Evolutionary conservation across 495 filamentous ascomycete genomes (phyloP).

Genomic region (Saxophila tyrrhenica): DNA sequence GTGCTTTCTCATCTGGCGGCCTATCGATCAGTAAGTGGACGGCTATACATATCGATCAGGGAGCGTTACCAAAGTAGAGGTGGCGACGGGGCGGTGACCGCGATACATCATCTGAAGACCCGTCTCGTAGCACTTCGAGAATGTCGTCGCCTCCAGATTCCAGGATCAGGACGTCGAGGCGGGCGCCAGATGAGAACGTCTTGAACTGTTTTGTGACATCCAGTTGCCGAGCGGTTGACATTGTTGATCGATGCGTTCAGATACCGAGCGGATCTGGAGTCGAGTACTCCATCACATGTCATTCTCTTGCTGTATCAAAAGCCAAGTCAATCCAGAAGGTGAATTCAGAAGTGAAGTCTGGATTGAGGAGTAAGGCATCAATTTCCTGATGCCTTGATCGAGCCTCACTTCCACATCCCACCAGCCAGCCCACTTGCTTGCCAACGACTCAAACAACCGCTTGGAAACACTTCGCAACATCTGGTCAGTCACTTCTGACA

Average conservation of each 20-base stretch:
- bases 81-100: conserved; percentile 7
- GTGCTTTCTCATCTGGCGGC: conserved; percentile 16
- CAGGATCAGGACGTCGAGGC: conserved; percentile 8
- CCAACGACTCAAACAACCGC: not conserved
- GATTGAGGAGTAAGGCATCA: not conserved
- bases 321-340: no score
- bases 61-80: conserved; percentile 14
- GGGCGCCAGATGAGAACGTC: conserved; percentile 5
- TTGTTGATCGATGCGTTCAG: no score
- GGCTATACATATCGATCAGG: not conserved
- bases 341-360: not conserved
- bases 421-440: not conserved
- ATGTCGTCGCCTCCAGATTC: not conserved
- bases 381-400: not conserved
- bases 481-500: no score
- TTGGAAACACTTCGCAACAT: not conserved
- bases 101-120: conserved; percentile 8
- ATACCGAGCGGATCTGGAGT: no score
- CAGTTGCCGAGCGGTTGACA: not conserved
- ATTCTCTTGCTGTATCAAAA: no score
- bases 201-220: conserved; percentile 1
- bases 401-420: not conserved
- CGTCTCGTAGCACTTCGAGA: not conserved
- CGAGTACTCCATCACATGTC: no score
- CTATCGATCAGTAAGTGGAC: conserved; percentile 14